Evolutionary conservation across 257 asterid species (phyloP), one percentile per base, ranked within the genome.

Genomic region (Mitragyna speciosa): DNA sequence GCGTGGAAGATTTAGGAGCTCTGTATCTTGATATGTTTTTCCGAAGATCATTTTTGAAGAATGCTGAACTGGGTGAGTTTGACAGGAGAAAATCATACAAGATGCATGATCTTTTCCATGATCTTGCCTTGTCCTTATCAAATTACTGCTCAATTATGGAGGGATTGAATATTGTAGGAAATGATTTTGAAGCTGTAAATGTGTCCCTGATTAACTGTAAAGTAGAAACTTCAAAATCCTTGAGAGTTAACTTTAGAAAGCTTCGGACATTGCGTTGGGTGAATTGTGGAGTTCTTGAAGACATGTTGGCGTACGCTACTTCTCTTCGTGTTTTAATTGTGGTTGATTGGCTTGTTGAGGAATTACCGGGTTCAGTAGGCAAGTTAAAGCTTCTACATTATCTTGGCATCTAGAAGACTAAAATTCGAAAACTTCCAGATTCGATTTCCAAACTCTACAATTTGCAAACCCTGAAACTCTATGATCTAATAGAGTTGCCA

Each of bases 61-160:
- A 65, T 36, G 68, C 70, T 9, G 3, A 72, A 41, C 51, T 54
- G 52, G 82, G 79, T 82, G 81, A 66, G 3, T 48, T 3, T 31
- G 76, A 56, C 9, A 63, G 54, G 11, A 45, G 48, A 22, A 36
- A 31, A 10, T 14, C 47, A 0, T 85, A 76, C 76, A 83, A 77
- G 81, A 82, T 85, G 84, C 80, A 80, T 76, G 84, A 76, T 85
- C 67, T 85, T n/a, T 78, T 85, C 70, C 88, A 85, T 78, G 81
- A 83, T 74, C 61, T 85, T 76, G 88, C 85, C 4, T 49, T 45
- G 47, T 70, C 70, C 45, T n/a, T 19, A 77, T 22, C 72, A 28
- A 49, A 12, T 10, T 49, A 49, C 17, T 49, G 56, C 17, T 10
- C 56, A 11, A 14, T 49, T 49, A 10, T 49, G 56, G 56, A 49